Evolutionary conservation across 164 flowering plant genomes (phyloP).

Genomic region (Chimonanthus praecox): DNA sequence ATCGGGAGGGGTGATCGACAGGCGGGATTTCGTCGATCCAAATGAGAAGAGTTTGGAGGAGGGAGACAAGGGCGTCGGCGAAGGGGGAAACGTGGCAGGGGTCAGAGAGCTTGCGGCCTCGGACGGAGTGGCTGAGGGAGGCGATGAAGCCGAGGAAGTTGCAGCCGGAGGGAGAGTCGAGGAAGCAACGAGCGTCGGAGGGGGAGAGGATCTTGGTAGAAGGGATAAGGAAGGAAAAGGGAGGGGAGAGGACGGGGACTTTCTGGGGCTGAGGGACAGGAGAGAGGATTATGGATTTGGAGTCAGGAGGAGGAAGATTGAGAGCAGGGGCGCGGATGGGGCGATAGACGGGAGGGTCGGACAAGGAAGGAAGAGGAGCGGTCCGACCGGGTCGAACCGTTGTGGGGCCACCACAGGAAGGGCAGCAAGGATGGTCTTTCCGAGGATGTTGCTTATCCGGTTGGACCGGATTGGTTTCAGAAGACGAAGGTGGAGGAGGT

Average conservation of each 20-base stretch:
- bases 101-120: constrained; percentile 65
- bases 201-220: constrained; percentile 54
- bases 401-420: too few species aligned
- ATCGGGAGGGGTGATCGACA: constrained; percentile 55
- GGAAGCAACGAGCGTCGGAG: constrained; percentile 57
- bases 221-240: constrained; percentile 53
- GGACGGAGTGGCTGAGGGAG: constrained; percentile 64
- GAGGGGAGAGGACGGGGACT: constrained; percentile 35
- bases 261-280: constrained; percentile 58
- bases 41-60: constrained; percentile 22
- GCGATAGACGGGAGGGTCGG: constrained; percentile 35
- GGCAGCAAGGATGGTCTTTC: too few species aligned
- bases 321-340: constrained; percentile 31
- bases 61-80: constrained; percentile 1
- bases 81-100: constrained; percentile 53
- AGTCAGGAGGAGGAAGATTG: constrained; percentile 17
- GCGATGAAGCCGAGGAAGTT: constrained; percentile 84
- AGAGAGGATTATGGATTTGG: constrained; percentile 29
- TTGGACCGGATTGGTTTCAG: too few species aligned
- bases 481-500: too few species aligned
- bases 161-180: constrained; percentile 39
- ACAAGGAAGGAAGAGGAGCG: too few species aligned
- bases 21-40: constrained; percentile 60
- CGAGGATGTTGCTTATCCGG: too few species aligned
- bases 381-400: too few species aligned